Base-by-base conservation (phyloP, 2,329 filamentous ascomycete species). In the Pestalotiopsis sp. region DNA sequence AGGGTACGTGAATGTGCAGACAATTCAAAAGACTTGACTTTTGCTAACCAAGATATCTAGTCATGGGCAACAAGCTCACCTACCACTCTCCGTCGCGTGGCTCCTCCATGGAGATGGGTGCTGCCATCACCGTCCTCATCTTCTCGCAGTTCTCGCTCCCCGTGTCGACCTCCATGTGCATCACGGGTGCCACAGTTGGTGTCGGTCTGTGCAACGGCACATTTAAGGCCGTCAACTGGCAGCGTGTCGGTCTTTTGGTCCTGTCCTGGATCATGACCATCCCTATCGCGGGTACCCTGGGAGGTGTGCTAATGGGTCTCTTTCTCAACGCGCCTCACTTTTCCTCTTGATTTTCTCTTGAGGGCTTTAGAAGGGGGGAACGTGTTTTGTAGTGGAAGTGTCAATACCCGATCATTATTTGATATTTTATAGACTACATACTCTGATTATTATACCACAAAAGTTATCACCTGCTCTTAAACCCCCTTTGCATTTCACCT, bases 61-160 rank as follows among this genome's bases (percentile, higher is more conserved):
- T 79, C 80, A 93, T 94, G 91, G 92, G 92, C 66, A 94, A 94
- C 85, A 75, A 78, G 69, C 76, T 77, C 57, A 76, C 76, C 7
- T 77, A 75, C 67, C 74, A 78, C 72, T 76, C 75, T 83, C 77
- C 77, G 0, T 77, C 75, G 64, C 67, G 77, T 62, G 77, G 77
- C 39, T 92, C 83, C 74, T 93, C 91, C 65, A 94, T 94, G 92
- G 92, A 94, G 78, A 88, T 94, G 87, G 92, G 92, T 61, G 91
- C 92, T 59, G 91, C 92, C 73, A 89, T 94, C 73, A 94, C 92
- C 11, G 89, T 94, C 70, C 87, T 94, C 27, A 80, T 94, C 77
- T 93, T 93, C 84, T 93, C 91, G 0, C 91, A 93, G 78, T 93
- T 86, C 84, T 88, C 87, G 1, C 89, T 94, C 0, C 92, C 92